These are phyloP conservation scores for Penicillium sp. DNA, from an alignment of 2,329 filamentous ascomycete genomes.

Conservation along the genomic window DNA sequence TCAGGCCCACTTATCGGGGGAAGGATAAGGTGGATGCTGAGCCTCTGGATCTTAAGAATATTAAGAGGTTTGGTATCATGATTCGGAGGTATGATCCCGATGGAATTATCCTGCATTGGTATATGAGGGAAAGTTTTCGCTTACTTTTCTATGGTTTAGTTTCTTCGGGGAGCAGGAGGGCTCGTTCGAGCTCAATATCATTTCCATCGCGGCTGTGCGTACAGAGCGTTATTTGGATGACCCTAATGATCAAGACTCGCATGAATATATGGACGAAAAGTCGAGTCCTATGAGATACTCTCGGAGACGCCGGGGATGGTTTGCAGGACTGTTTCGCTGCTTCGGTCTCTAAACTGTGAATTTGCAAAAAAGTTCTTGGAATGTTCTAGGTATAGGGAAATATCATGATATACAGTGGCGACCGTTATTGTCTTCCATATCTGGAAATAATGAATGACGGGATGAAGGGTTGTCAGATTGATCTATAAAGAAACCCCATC, in stretches of 20 bases:
- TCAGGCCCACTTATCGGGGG: conserved; percentile 76
- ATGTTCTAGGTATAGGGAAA: too few relatives aligned
- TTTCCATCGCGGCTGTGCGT: conserved; percentile 57
- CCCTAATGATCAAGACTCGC: conserved; percentile 6
- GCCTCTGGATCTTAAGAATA: conserved; percentile 60
- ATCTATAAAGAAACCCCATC: too few relatives aligned
- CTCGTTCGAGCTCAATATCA: conserved; percentile 63
- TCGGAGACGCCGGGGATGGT: conserved; percentile 6
- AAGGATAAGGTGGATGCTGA: conserved; percentile 62
- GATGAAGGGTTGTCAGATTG: too few relatives aligned
- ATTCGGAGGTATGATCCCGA: conserved; percentile 68
- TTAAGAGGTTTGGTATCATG: conserved; percentile 77
- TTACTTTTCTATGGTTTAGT: conserved; percentile 48
- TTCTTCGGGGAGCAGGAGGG: conserved; percentile 78
- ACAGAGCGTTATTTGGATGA: conserved; percentile 19
- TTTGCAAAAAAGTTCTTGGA: not conserved
- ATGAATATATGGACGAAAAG: conserved; percentile 19
- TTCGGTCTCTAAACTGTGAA: conserved; percentile 9
- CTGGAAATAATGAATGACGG: too few relatives aligned
- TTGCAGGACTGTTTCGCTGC: conserved; percentile 19
- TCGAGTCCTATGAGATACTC: not conserved
- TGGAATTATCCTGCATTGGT: not conserved
- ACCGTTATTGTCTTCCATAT: too few relatives aligned
- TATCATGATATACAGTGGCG: too few relatives aligned
- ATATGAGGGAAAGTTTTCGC: not conserved